A percentile compares a stretch with the other conserved stretches of the same genome.
phyloP scores from a whole-genome alignment of 2,329 filamentous ascomycete genomes.

The Aspergillus puulaauensis region DNA sequence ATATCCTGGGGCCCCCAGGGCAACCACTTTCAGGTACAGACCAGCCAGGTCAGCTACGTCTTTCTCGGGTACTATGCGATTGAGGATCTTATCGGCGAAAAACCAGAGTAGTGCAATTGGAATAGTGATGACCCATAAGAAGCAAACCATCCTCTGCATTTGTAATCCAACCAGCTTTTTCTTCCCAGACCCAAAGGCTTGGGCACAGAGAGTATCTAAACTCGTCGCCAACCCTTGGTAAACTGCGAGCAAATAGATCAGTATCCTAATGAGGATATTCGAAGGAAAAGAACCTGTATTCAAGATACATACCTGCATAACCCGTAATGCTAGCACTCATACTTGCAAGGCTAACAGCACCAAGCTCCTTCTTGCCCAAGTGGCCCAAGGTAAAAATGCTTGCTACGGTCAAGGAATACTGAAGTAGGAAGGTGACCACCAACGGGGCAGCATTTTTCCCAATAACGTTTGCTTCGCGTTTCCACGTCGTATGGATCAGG shows the following conservation, averaged over 20 bases:
- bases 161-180: constrained; percentile 85
- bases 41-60: constrained; percentile 71
- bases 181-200: constrained; percentile 89
- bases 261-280: background rate
- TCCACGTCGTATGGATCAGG: constrained; percentile 85
- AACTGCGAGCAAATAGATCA: constrained; percentile 43
- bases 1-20: constrained; percentile 72
- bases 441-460: constrained; percentile 68
- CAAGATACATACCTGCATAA: constrained; percentile 46
- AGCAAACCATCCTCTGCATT: constrained; percentile 76
- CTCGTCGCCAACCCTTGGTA: constrained; percentile 86
- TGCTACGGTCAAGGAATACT: constrained; percentile 81
- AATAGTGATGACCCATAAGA: constrained; percentile 69
- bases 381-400: constrained; percentile 77
- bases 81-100: constrained; percentile 65
- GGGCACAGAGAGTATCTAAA: constrained; percentile 87
- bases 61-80: constrained; percentile 66
- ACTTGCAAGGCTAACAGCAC: constrained; percentile 66
- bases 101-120: constrained; percentile 73
- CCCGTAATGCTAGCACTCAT: constrained; percentile 82
- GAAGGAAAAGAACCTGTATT: background rate
- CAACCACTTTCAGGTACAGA: constrained; percentile 68
- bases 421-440: constrained; percentile 72
- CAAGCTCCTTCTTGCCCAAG: constrained; percentile 69
- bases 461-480: constrained; percentile 81